These are phyloP conservation scores for Cryomyces antarcticus DNA, from an alignment of 495 filamentous ascomycete species.

Conservation along the genomic window DNA sequence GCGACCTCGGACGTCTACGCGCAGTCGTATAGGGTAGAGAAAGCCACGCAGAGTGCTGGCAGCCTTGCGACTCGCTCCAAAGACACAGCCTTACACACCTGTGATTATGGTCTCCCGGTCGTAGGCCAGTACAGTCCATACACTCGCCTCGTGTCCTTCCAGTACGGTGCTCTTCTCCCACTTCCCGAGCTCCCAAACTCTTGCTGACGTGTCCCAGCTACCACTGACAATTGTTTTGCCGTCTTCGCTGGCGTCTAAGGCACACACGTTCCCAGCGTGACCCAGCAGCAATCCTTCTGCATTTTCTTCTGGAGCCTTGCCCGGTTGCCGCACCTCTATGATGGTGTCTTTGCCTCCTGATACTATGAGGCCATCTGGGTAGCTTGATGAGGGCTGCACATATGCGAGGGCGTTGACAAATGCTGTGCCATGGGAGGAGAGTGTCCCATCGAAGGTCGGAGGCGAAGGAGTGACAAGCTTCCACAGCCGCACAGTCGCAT, in stretches of 20 bases:
- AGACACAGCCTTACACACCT: conserved; percentile 23
- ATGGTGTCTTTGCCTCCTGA: conserved; percentile 80
- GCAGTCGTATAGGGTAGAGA: no score
- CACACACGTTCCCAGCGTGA: conserved; percentile 69
- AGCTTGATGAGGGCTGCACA: conserved; percentile 43
- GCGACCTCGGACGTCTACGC: no score
- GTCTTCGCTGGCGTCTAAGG: conserved; percentile 56
- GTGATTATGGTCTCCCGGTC: conserved; percentile 68
- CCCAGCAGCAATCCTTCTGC: conserved; percentile 74
- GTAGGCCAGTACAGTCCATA: conserved; percentile 80
- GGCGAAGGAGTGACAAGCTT: conserved; percentile 41
- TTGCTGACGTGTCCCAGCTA: conserved; percentile 81
- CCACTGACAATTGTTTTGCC: conserved; percentile 64
- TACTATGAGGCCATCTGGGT: conserved; percentile 63
- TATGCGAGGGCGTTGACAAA: conserved; percentile 78
- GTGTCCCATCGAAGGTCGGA: conserved; percentile 52
- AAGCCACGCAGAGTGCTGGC: no score
- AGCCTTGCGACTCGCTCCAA: no score
- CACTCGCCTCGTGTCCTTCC: conserved; percentile 54
- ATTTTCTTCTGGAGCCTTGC: conserved; percentile 42
- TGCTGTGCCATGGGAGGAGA: conserved; percentile 51
- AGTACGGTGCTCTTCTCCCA: conserved; percentile 48
- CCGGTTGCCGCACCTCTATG: conserved; percentile 68
- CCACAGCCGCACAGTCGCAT: conserved; percentile 81
- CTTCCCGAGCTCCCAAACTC: conserved; percentile 53